These are phyloP conservation scores for Neopestalotiopsis clavispora DNA, from an alignment of 2,329 filamentous ascomycete species.

Conservation along the genomic window DNA sequence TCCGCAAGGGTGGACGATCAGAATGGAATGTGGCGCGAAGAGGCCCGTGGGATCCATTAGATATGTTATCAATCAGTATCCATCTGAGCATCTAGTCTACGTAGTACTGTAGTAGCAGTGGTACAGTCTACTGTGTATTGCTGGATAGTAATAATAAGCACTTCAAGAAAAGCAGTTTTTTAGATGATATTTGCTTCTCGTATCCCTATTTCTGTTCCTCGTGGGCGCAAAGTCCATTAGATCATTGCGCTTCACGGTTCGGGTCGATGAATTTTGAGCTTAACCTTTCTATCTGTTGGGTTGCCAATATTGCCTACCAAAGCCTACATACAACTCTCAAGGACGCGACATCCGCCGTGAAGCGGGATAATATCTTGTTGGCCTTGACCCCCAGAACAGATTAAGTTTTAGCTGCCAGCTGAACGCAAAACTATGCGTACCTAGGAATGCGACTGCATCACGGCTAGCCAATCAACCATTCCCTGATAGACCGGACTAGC, in stretches of 20 bases:
- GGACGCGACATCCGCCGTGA: neutral
- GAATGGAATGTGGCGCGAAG: neutral
- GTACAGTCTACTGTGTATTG: neutral
- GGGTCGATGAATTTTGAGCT: neutral
- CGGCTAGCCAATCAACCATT: neutral
- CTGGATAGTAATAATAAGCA: neutral
- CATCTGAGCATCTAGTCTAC: no score
- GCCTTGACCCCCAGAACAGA: neutral
- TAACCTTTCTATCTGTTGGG: neutral
- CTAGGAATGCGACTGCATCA: neutral
- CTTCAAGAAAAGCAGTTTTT: neutral
- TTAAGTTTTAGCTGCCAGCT: neutral
- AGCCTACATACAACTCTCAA: neutral
- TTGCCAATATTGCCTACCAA: neutral
- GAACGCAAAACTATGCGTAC: neutral
- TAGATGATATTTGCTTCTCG: neutral
- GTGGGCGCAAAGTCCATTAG: neutral
- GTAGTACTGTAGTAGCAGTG: no score
- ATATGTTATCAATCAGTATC: neutral
- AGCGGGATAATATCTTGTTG: neutral
- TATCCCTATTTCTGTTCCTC: neutral
- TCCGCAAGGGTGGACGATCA: slow-evolving; percentile 1
- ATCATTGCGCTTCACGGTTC: neutral
- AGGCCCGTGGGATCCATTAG: slow-evolving; percentile 7
- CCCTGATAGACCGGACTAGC: neutral